Percentiles rank a stretch among this genome's conserved stretches.
phyloP scores from a whole-genome alignment of 2,329 filamentous ascomycete species.

The Epichloe bromicola region DNA sequence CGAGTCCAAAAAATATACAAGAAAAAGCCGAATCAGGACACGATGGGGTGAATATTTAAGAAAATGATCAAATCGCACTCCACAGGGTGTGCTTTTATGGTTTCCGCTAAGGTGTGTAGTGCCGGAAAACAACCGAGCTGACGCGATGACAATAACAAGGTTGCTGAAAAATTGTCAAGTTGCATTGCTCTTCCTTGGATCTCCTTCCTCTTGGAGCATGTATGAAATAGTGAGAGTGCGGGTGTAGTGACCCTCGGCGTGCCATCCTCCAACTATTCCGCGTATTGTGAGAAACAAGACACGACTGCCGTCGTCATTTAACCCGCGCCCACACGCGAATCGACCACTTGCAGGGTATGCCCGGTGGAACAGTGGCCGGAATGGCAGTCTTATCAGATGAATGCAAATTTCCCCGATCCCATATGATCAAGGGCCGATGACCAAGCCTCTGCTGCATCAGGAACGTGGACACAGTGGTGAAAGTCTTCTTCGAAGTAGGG shows the following conservation, averaged over 20 bases:
- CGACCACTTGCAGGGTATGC: background rate
- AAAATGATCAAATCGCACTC: background rate
- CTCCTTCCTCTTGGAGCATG: background rate
- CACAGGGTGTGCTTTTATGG: background rate
- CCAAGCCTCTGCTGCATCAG: constrained; percentile 25
- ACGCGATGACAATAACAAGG: background rate
- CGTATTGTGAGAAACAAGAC: background rate
- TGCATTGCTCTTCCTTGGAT: background rate
- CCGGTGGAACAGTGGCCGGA: background rate
- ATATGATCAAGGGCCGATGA: constrained; percentile 21
- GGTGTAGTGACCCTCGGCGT: too few relatives aligned
- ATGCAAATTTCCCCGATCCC: constrained; percentile 18
- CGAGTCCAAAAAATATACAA: background rate
- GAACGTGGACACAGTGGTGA: constrained; percentile 26
- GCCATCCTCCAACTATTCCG: background rate
- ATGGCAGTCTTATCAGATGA: constrained; percentile 16
- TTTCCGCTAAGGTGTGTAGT: background rate
- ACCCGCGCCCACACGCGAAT: background rate
- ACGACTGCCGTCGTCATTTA: background rate
- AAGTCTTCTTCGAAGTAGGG: constrained; percentile 33
- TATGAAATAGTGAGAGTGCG: too few relatives aligned
- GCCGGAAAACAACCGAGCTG: background rate
- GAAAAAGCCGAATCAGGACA: background rate
- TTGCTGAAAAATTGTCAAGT: background rate
- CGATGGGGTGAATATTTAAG: background rate